A percentile compares a stretch with the other conserved stretches of the same genome.
Conservation (phyloP, 78 protist genomes). For the Dictyostelium firmibasis region DNA sequence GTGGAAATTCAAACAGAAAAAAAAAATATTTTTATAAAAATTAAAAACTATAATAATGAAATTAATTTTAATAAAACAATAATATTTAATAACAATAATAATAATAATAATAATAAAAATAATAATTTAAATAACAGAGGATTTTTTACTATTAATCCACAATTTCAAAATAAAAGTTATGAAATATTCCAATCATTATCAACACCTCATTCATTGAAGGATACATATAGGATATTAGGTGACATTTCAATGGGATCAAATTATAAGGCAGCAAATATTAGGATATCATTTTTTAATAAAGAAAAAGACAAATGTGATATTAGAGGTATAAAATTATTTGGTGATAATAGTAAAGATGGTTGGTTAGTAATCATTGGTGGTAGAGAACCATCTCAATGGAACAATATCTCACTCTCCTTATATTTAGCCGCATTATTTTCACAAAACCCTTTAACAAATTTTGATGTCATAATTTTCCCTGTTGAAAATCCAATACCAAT, state of each 20-base stretch:
- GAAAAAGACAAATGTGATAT: constrained; percentile 17
- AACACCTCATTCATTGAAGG: not conserved
- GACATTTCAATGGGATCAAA: not conserved
- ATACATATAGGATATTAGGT: not conserved
- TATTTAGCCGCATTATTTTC: constrained; percentile 12
- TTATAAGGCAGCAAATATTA: not conserved
- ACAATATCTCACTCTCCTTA: not conserved
- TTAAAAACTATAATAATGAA: too few species aligned
- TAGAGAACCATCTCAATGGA: constrained; percentile 22
- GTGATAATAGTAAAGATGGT: not conserved
- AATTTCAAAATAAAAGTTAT: constrained; percentile 1
- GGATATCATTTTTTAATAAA: constrained; percentile 31
- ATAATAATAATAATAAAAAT: not conserved
- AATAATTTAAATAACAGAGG: not conserved
- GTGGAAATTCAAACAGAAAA: not conserved
- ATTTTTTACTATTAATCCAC: not conserved
- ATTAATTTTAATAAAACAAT: not conserved
- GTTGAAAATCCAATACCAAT: constrained; percentile 29
- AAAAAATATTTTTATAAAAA: not conserved
- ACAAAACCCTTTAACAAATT: constrained; percentile 21
- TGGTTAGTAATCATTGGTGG: constrained; percentile 51
- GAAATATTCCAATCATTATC: constrained; percentile 4
- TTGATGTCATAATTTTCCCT: constrained; percentile 45
- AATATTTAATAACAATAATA: not conserved
- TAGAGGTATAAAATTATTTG: constrained; percentile 39